Conservation (phyloP, 192 early-diverging fungal species). For the Entophlyctis luteolus region DNA sequence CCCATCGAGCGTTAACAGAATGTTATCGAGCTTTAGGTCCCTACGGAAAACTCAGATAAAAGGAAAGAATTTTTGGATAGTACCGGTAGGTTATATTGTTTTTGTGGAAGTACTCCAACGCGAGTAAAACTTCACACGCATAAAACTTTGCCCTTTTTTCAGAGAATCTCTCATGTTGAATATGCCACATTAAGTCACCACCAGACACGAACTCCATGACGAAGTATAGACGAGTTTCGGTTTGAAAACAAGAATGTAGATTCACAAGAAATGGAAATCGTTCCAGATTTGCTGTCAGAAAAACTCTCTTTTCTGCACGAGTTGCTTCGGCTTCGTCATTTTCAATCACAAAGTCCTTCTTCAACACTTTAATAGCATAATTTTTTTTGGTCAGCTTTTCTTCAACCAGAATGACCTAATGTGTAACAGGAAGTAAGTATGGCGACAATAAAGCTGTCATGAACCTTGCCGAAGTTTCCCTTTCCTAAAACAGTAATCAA, state of each 20-base stretch:
- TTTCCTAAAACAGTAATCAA: constrained; percentile 94
- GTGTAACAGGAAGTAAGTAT: neutral
- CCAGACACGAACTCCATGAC: constrained; percentile 98
- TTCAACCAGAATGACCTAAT: constrained; percentile 87
- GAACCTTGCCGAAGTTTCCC: constrained; percentile 96
- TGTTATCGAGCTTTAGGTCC: constrained; percentile 97
- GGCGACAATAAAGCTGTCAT: neutral
- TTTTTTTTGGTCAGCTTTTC: constrained; percentile 76
- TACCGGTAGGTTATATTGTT: constrained; percentile 85
- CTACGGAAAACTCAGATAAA: constrained; percentile 29
- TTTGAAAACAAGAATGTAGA: constrained; percentile 95
- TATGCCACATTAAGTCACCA: constrained; percentile 98
- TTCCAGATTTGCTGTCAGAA: constrained; percentile 84
- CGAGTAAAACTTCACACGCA: constrained; percentile 90
- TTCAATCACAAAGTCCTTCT: constrained; percentile 97
- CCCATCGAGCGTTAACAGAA: constrained; percentile 83
- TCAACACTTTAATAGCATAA: constrained; percentile 97
- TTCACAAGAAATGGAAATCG: constrained; percentile 94
- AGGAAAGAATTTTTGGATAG: neutral
- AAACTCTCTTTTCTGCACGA: constrained; percentile 89
- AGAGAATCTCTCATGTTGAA: constrained; percentile 86
- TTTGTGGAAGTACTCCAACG: constrained; percentile 93
- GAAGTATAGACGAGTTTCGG: constrained; percentile 90
- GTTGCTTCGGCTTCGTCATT: constrained; percentile 96
- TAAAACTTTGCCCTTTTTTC: constrained; percentile 94